Evolutionary conservation across 441 rosid genomes (phyloP).

Genomic region (Arabidopsis lyrata): DNA sequence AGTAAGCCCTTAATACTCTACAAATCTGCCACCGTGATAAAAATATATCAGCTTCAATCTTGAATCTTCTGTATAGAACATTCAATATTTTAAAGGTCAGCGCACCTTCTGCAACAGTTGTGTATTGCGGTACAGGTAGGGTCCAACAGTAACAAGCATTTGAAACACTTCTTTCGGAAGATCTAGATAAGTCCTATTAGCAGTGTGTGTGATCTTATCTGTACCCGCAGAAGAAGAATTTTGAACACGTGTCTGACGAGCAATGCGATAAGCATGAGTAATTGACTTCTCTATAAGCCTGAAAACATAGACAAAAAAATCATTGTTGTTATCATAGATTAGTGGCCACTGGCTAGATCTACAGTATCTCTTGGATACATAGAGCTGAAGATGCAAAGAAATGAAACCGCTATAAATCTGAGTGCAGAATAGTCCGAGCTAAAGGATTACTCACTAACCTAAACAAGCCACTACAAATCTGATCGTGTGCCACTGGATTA

Average conservation of each 20-base stretch:
- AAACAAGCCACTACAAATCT: conserved; percentile 81
- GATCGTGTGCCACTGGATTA: conserved; percentile 93
- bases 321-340: conserved; percentile 15
- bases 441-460: conserved; percentile 59
- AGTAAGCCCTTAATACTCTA: conserved; percentile 86
- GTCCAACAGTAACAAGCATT: conserved; percentile 93
- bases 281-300: conserved; percentile 91
- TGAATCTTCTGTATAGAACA: conserved; percentile 18
- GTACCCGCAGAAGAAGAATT: conserved; percentile 53
- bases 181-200: conserved; percentile 58
- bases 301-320: conserved; percentile 41
- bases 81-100: conserved; percentile 27
- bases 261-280: conserved; percentile 65
- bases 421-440: conserved; percentile 21
- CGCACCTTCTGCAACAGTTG: conserved; percentile 94
- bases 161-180: conserved; percentile 92
- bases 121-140: conserved; percentile 89
- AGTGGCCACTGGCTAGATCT: conserved; percentile 32
- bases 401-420: conserved; percentile 23
- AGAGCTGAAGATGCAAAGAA: conserved; percentile 30
- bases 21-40: conserved; percentile 73
- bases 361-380: conserved; percentile 25
- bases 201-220: conserved; percentile 53
- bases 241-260: conserved; percentile 68
- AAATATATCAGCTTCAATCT: conserved; percentile 29